These are phyloP conservation scores for Ceriops zippeliana DNA, from an alignment of 345 rosid species.

Conservation along the genomic window DNA sequence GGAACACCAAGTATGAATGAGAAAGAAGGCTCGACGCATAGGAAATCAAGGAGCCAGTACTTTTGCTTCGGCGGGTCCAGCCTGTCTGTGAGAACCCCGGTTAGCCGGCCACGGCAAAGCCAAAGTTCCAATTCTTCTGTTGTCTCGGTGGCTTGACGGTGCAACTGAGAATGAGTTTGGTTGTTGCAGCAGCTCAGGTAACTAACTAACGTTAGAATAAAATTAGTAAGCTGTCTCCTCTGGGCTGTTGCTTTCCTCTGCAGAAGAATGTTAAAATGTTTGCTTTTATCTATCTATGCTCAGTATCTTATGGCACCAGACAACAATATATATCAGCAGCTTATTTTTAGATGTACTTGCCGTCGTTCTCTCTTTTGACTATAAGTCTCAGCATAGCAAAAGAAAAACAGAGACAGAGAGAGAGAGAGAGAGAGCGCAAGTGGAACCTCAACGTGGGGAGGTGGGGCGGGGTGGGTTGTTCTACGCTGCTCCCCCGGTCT, in stretches of 20 bases:
- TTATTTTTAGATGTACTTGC: too few species aligned
- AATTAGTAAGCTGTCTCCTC: constrained; percentile 5
- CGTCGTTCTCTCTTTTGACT: too few species aligned
- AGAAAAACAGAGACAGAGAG: too few species aligned
- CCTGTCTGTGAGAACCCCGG: constrained; percentile 44
- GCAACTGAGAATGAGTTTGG: background rate
- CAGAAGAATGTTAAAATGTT: background rate
- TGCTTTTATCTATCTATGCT: too few species aligned
- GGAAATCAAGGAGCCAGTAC: constrained; percentile 51
- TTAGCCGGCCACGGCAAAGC: constrained; percentile 36
- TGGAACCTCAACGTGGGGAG: too few species aligned
- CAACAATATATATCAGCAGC: too few species aligned
- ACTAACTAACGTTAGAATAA: constrained; percentile 19
- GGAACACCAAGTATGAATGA: constrained; percentile 28
- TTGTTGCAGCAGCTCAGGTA: background rate
- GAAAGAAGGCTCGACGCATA: constrained; percentile 40
- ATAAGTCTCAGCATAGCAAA: too few species aligned
- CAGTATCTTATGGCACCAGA: too few species aligned
- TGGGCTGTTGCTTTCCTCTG: background rate
- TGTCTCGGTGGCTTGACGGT: constrained; percentile 41
- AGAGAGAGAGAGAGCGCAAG: too few species aligned
- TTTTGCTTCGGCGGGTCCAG: constrained; percentile 67
- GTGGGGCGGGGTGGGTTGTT: too few species aligned
- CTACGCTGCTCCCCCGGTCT: too few species aligned
- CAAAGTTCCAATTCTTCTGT: constrained; percentile 37